Evolutionary conservation across 2,329 filamentous ascomycete species (phyloP).

Genomic region (Claviceps lovelessii): DNA sequence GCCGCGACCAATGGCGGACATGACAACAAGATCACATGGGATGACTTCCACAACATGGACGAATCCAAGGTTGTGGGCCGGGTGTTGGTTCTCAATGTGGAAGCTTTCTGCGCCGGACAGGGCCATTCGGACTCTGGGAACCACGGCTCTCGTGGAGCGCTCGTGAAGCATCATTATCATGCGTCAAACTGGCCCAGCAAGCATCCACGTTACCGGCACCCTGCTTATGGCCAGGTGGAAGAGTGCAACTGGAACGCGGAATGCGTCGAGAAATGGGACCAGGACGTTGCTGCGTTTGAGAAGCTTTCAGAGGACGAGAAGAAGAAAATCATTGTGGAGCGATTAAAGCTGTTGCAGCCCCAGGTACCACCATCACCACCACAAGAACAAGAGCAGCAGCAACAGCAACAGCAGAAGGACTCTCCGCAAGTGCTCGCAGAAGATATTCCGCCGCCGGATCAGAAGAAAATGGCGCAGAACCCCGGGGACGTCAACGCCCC

Average conservation of each 20-base stretch:
- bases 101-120: constrained; percentile 59
- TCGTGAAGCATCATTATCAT: constrained; percentile 64
- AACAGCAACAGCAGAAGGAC: background rate
- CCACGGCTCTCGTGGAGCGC: constrained; percentile 48
- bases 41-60: constrained; percentile 47
- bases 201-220: constrained; percentile 53
- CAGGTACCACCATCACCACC: too few relatives aligned
- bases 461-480: too few relatives aligned
- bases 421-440: background rate
- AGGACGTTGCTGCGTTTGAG: constrained; percentile 46
- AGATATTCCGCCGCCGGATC: background rate
- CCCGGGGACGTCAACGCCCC: too few relatives aligned
- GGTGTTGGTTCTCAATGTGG: constrained; percentile 53
- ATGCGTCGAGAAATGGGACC: constrained; percentile 53
- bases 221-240: constrained; percentile 56
- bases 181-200: constrained; percentile 56
- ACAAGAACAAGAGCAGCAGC: too few relatives aligned
- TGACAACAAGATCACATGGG: constrained; percentile 38
- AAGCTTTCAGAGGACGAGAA: constrained; percentile 45
- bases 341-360: constrained; percentile 4
- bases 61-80: constrained; percentile 52
- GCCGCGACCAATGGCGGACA: constrained; percentile 12
- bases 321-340: constrained; percentile 29
- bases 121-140: constrained; percentile 61
- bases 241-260: constrained; percentile 54